Conservation (phyloP, 2,329 filamentous ascomycete species). For the Kalmusia sp. region DNA sequence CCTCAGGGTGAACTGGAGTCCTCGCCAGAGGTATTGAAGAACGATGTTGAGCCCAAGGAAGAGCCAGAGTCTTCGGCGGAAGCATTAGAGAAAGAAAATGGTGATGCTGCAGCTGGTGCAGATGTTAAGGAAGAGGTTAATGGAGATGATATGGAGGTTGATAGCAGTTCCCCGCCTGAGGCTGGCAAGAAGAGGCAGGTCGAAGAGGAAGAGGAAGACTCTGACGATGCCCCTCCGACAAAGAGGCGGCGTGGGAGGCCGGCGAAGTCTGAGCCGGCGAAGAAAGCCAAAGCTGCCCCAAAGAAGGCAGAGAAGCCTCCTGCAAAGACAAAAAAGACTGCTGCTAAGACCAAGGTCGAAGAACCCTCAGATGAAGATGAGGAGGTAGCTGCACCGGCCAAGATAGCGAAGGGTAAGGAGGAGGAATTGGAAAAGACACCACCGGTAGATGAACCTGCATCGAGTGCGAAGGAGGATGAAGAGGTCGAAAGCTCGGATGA, state of each 20-base stretch:
- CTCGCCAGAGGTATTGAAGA: conserved; percentile 13
- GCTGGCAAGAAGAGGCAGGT: conserved; percentile 39
- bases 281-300: conserved; percentile 21
- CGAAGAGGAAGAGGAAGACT: conserved; percentile 34
- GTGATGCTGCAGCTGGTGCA: conserved; percentile 20
- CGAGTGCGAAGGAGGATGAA: conserved; percentile 44
- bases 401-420: conserved; percentile 25
- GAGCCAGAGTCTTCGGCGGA: conserved; percentile 16
- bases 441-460: conserved; percentile 27
- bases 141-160: conserved; percentile 37
- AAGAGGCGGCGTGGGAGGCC: conserved; percentile 46
- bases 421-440: conserved; percentile 31
- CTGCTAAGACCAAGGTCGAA: conserved; percentile 17
- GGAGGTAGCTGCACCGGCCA: conserved; percentile 20
- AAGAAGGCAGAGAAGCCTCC: conserved; percentile 30
- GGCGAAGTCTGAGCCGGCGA: conserved; percentile 18
- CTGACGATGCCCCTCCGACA: conserved; percentile 45
- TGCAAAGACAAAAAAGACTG: conserved; percentile 20
- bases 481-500: conserved; percentile 62
- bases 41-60: conserved; percentile 1
- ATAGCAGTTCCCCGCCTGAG: conserved; percentile 29
- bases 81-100: conserved; percentile 22
- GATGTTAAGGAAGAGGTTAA: conserved; percentile 25
- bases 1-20: conserved; percentile 27
- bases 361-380: conserved; percentile 27